Percentiles rank a stretch among this genome's conserved stretches.
phyloP scores from a whole-genome alignment of 441 rosid species.

The Croton setiger region DNA sequence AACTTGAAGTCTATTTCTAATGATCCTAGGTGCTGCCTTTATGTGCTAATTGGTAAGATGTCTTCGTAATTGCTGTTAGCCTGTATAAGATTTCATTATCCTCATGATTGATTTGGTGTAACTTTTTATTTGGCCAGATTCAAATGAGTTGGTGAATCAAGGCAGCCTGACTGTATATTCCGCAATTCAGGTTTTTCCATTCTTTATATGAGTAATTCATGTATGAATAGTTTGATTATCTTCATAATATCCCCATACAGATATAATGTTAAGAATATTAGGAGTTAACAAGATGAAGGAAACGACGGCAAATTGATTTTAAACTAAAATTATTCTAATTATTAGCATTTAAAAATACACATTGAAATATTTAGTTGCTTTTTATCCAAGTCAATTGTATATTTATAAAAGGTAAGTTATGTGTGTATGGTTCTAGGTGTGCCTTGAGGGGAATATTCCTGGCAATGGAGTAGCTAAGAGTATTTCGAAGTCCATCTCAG shows the following conservation, averaged over 20 bases:
- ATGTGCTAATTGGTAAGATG: background rate
- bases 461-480: background rate
- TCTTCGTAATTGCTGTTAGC: background rate
- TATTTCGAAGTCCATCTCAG: background rate
- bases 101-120: background rate
- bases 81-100: background rate
- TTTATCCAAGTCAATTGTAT: too few species aligned
- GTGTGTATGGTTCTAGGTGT: too few species aligned
- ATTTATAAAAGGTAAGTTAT: too few species aligned
- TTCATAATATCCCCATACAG: too few species aligned
- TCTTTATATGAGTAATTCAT: too few species aligned
- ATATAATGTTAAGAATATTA: too few species aligned
- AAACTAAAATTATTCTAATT: too few species aligned
- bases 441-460: background rate
- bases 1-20: background rate
- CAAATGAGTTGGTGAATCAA: background rate
- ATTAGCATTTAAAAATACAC: too few species aligned
- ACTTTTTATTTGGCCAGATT: background rate
- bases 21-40: background rate
- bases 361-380: too few species aligned
- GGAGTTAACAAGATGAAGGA: too few species aligned
- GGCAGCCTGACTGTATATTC: background rate
- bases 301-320: too few species aligned
- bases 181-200: background rate
- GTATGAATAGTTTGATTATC: too few species aligned